Base-by-base conservation (phyloP, 139 green algal species). In the Ettlia oleoabundans region DNA sequence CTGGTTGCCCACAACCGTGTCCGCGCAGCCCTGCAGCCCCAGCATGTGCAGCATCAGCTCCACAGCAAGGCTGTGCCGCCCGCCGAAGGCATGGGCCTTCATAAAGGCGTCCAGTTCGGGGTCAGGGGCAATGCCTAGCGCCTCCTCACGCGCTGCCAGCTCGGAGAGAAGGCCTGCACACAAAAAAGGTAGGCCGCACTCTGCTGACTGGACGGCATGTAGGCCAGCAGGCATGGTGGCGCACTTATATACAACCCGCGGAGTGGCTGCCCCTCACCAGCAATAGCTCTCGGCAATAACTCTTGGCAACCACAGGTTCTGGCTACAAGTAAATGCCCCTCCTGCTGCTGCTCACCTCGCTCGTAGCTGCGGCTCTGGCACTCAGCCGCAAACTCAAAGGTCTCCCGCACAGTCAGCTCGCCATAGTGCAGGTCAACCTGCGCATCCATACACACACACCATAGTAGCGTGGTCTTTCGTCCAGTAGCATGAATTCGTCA, bases 391-490 rank as follows among this genome's bases (percentile, higher is more conserved):
- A 92, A 92, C 74, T 92, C 84, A 47, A 92, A 71, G 6, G 88
- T 92, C 76, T 92, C 81, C 37, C 84, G 65, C 47, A 95, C 88
- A 47, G 84, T 95, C 28, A 94, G 66, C 78, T 92, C 88, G 15
- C 78, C 74, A 52, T 85, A 86, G 72, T 92, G 88, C 70, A 85
- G 61, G 61, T 92, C 89, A 5, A 84, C 64, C 78, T 93, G 88
- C 5, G 19, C n/a, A 47, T 9, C 76, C 19, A 70, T 41, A 38
- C 82, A 75, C 18, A 58, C 47, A 58, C 47, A n/a, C n/a, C n/a
- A n/a, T n/a, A n/a, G n/a, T n/a, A n/a, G n/a, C n/a, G n/a, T n/a
- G n/a, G n/a, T n/a, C n/a, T n/a, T n/a, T n/a, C n/a, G n/a, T n/a
- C n/a, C n/a, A n/a, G n/a, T n/a, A n/a, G n/a, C n/a, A n/a, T n/a